These are phyloP conservation scores for Phoma herbarum DNA, from an alignment of 2,329 filamentous ascomycete genomes.

Conservation along the genomic window DNA sequence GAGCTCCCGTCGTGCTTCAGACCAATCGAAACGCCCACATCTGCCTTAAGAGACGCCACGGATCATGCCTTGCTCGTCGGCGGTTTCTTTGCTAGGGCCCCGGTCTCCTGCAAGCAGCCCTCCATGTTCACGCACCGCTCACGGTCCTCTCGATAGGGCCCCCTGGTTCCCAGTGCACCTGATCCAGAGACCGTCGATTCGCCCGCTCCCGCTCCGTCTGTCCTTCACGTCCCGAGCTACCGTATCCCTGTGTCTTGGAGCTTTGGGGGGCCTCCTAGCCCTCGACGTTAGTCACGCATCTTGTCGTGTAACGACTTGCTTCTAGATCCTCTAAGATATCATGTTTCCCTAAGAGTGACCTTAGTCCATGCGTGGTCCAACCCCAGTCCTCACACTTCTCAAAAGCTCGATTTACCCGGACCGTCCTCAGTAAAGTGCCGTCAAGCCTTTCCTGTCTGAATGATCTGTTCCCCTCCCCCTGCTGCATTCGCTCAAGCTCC, in stretches of 20 bases:
- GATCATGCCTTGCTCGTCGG: conserved; percentile 51
- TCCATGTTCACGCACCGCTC: conserved; percentile 50
- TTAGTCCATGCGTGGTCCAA: conserved; percentile 49
- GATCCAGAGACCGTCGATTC: conserved; percentile 49
- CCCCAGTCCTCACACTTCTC: conserved; percentile 47
- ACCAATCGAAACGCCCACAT: conserved; percentile 50
- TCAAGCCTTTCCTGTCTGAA: conserved; percentile 52
- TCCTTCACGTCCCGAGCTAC: conserved; percentile 53
- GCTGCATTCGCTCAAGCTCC: conserved; percentile 19
- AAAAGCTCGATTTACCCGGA: conserved; percentile 55
- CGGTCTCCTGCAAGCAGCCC: conserved; percentile 46
- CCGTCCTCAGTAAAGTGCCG: conserved; percentile 50
- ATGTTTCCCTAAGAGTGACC: conserved; percentile 48
- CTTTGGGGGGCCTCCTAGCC: conserved; percentile 45
- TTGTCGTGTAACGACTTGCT: conserved; percentile 51
- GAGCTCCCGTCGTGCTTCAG: conserved; percentile 49
- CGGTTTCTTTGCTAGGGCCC: conserved; percentile 51
- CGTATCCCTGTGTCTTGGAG: conserved; percentile 49
- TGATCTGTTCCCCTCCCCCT: conserved; percentile 49
- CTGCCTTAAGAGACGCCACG: conserved; percentile 50
- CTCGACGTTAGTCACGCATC: conserved; percentile 51
- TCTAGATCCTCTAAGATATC: conserved; percentile 52
- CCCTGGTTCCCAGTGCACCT: conserved; percentile 49
- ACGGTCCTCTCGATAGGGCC: conserved; percentile 47
- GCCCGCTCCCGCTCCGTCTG: conserved; percentile 44